Evolutionary conservation across 139 green algal genomes (phyloP), one percentile per base, ranked within the genome.

Genomic region (Dunaliella primolecta): DNA sequence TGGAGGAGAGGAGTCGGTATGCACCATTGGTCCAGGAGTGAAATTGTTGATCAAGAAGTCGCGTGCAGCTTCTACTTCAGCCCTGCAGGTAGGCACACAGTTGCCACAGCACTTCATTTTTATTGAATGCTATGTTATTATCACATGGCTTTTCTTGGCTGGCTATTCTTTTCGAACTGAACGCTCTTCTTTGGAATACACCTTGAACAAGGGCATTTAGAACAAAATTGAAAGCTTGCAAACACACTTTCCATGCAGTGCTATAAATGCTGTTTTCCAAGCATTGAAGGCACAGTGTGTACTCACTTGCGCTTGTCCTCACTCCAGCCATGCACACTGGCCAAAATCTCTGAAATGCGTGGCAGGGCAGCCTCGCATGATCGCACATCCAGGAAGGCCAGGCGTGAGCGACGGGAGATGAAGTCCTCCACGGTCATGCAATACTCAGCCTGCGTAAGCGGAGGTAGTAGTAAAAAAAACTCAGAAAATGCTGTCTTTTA

Each of bases 341-440:
- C 46, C 46, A 64, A 25, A 15, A 64, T 64, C 46, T 64, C 46
- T 64, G 46, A 7, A 64, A 64, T 15, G 15, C 46, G 46, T 15
- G 46, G 46, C 46, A 64, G 46, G 46, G 46, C 46, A 64, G 46
- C 46, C 46, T 64, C 46, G 15, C 46, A 64, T 7, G 46, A 64
- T 15, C 46, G 7, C 7, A 89, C 91, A 81, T 99, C 97, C 71
- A 99, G 86, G 90, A 99, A 99, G 0, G 95, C 96, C 7, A 99
- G 91, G 24, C 97, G 93, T 0, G 94, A 98, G 36, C 97, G 89
- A 1, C 96, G 88, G 0, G 93, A 92, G 20, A 99, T 80, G 87
- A 99, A 99, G 89, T 99, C 97, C 70, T 95, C 92, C 34, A 95
- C 91, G 7, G 92, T 96, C 84, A 94, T 87, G 88, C 96, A 99